Percentiles rank a stretch among this genome's conserved stretches.
Evolutionary conservation across 129 eudicot species (phyloP).

Genomic region (Saposhnikovia divaricata): DNA sequence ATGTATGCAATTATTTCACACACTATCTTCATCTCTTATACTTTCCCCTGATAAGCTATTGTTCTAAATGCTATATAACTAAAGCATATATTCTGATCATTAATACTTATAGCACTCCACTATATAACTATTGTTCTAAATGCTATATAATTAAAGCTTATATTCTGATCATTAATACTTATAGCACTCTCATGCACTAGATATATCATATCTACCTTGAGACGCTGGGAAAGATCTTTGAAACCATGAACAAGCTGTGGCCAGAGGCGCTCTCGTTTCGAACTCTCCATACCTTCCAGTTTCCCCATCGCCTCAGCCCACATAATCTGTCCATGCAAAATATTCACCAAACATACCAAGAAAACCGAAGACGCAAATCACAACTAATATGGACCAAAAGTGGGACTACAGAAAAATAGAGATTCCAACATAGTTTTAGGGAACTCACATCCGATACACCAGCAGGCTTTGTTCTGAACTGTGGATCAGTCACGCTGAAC

Average conservation of each 20-base stretch:
- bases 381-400: not conserved
- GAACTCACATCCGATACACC: constrained; percentile 92
- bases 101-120: not conserved
- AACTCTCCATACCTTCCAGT: constrained; percentile 92
- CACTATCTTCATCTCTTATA: not conserved
- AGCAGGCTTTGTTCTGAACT: constrained; percentile 70
- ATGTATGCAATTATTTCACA: not conserved
- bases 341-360: constrained; percentile 29
- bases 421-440: constrained; percentile 6
- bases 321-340: constrained; percentile 74
- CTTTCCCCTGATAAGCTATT: not conserved
- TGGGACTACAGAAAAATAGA: not conserved
- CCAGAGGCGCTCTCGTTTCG: constrained; percentile 92
- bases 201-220: constrained; percentile 45
- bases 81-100: not conserved
- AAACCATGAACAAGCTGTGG: constrained; percentile 93
- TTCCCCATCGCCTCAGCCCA: constrained; percentile 97
- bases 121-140: not conserved
- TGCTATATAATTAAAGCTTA: not conserved
- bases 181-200: not conserved
- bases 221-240: constrained; percentile 91
- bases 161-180: not conserved
- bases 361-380: not conserved
- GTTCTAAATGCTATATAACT: not conserved
- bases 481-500: constrained; percentile 92